Percentiles rank a stretch among this genome's conserved stretches.
These are phyloP conservation scores for Boletus pseudopeckii DNA, from an alignment of 768 basidiomycete species.

Conservation along the genomic window DNA sequence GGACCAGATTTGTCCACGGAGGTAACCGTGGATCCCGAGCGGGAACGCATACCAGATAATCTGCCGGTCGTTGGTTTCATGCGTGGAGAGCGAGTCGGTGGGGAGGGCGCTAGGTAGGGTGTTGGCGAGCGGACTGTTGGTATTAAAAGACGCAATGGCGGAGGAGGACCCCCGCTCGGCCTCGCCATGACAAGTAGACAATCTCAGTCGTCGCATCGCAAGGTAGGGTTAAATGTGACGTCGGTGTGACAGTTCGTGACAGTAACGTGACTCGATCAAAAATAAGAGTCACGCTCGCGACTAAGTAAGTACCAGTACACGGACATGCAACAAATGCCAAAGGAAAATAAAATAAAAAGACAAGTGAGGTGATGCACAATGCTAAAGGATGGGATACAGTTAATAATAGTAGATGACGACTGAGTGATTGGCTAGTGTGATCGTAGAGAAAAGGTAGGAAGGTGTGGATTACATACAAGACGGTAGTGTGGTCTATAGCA, in stretches of 20 bases:
- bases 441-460: conserved; percentile 1
- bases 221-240: conserved; percentile 6
- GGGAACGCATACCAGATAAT: conserved; percentile 31
- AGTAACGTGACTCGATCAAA: conserved; percentile 4
- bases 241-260: conserved; percentile 13
- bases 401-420: conserved; percentile 3
- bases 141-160: conserved; percentile 28
- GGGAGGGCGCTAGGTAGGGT: neutral
- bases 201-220: neutral
- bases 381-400: conserved; percentile 16
- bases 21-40: conserved; percentile 30
- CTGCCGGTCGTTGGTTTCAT: conserved; percentile 22
- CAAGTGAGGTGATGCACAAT: conserved; percentile 16
- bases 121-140: conserved; percentile 32
- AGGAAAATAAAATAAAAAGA: neutral
- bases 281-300: conserved; percentile 2
- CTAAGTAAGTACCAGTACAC: neutral
- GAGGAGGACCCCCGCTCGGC: conserved; percentile 3
- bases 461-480: too few species aligned
- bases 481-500: conserved; percentile 42
- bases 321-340: neutral
- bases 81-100: conserved; percentile 24
- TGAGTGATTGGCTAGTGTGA: conserved; percentile 8
- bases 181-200: conserved; percentile 14
- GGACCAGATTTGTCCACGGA: conserved; percentile 16